phyloP scores from a whole-genome alignment of 306 rosid species.

The Phaseolus lunatus region DNA sequence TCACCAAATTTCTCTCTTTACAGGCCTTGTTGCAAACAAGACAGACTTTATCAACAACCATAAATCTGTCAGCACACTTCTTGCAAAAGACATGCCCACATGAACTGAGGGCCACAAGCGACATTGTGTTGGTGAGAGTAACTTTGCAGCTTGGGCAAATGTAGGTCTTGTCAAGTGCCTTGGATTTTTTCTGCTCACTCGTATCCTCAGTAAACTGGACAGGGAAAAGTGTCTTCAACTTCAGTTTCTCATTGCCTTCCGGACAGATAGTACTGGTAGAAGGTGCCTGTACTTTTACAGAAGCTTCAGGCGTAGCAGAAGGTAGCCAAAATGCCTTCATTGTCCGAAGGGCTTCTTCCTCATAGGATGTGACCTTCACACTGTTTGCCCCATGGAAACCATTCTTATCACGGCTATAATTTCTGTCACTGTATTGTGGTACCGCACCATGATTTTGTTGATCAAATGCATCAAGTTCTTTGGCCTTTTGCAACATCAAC shows the following conservation, averaged over 20 bases:
- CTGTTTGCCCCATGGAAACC: constrained; percentile 98
- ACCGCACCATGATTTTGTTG: constrained; percentile 97
- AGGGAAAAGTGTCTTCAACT: constrained; percentile 84
- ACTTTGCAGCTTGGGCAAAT: constrained; percentile 97
- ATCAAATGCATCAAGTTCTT: constrained; percentile 95
- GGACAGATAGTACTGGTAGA: constrained; percentile 79
- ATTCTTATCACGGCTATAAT: constrained; percentile 72
- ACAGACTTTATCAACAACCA: constrained; percentile 91
- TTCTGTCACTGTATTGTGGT: constrained; percentile 84
- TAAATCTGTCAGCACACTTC: constrained; percentile 89
- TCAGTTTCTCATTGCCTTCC: constrained; percentile 87
- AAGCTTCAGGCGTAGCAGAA: constrained; percentile 90
- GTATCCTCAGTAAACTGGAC: constrained; percentile 81
- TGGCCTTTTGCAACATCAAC: constrained; percentile 77
- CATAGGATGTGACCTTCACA: constrained; percentile 96
- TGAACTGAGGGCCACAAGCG: constrained; percentile 88
- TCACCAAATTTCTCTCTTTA: constrained; percentile 82
- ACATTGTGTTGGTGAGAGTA: constrained; percentile 78
- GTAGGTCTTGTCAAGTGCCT: constrained; percentile 65
- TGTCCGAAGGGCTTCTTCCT: constrained; percentile 97
- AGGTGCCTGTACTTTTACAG: constrained; percentile 82
- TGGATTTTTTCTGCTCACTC: constrained; percentile 67
- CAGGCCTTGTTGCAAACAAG: constrained; percentile 89
- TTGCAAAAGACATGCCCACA: constrained; percentile 96
- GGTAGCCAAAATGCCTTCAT: constrained; percentile 99